Base-by-base conservation (phyloP, 345 rosid genomes). In the Sisymbrium irio region DNA sequence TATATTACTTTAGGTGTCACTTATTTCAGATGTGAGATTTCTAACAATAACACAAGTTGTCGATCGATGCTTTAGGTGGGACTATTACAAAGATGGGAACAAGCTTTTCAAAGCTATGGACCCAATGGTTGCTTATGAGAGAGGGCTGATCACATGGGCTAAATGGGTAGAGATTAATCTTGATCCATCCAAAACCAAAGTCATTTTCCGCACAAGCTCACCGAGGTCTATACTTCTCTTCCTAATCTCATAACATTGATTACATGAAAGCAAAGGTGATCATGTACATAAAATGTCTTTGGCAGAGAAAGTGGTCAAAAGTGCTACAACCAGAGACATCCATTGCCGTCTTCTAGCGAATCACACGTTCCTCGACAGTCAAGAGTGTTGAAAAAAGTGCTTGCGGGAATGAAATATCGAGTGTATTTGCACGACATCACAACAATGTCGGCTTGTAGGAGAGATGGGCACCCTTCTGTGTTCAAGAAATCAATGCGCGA, bases 401-500 rank as follows among this genome's bases (percentile, higher is more conserved):
- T 91, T 35, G 84, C 61, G 75, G 85, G 74, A 44, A 94, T 88
- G 89, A 88, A 84, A 44, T 94, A 85, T 54, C 88, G 97, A 0
- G 96, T 94, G 7, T 73, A 87, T 67, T 35, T 94, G 69, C 97
- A 88, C 39, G 90, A 91, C 42, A 86, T 91, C 47, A 91, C 97
- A n/a, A 67, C 87, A 18, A 84, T 94, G 87, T 83, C 97, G 0
- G 92, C 95, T 14, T 83, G 85, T 2, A 80, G 98, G 7, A 85
- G 86, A 80, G 98, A 94, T 3, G 98, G 90, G 7, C 97, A 94
- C 76, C 98, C 98, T 57, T 91, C 97, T 0, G 89, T 91, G n/a
- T 94, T 85, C 61, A 83, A 84, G 74, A 87, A 83, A 72, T 81
- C 83, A 12, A 73, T 88, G 67, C 75, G 45, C 58, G 86, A 88